Evolutionary conservation across 345 rosid species (phyloP).

Genomic region (Bruguiera gymnorhiza): DNA sequence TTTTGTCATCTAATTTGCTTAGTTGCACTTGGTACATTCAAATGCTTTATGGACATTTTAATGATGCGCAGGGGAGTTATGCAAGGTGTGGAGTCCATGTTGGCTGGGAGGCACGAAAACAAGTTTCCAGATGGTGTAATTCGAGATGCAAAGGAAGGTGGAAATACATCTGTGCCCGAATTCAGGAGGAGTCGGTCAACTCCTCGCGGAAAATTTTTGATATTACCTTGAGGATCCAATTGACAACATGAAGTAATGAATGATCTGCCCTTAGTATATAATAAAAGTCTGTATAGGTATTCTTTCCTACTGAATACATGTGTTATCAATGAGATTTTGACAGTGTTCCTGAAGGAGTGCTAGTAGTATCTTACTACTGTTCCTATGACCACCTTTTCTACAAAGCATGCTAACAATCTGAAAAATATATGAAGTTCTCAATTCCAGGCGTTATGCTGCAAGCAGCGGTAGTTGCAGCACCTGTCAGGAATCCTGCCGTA

Average conservation of each 20-base stretch:
- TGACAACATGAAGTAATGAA: slow-evolving; percentile 4
- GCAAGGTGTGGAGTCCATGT: slow-evolving; percentile 42
- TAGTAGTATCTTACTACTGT: neutral
- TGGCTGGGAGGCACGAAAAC: slow-evolving; percentile 41
- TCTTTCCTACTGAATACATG: neutral
- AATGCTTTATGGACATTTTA: neutral
- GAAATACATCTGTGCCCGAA: slow-evolving; percentile 43
- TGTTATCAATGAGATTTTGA: neutral
- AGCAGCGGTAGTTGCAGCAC: no score
- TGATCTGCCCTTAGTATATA: neutral
- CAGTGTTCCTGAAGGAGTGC: neutral
- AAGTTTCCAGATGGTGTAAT: slow-evolving; percentile 35
- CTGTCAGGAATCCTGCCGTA: no score
- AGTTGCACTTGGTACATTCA: neutral
- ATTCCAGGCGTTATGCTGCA: no score
- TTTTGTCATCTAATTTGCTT: neutral
- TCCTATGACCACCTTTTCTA: neutral
- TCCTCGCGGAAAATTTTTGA: slow-evolving; percentile 58
- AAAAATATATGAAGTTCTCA: no score
- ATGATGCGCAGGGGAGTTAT: slow-evolving; percentile 41
- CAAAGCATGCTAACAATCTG: no score
- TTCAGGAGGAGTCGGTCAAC: slow-evolving; percentile 72
- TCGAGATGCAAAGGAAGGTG: slow-evolving; percentile 46
- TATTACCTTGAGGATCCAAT: slow-evolving; percentile 36
- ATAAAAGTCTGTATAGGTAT: slow-evolving; percentile 26